Base-by-base conservation (phyloP, 2,329 filamentous ascomycete genomes). In the Dothistroma septosporum region DNA sequence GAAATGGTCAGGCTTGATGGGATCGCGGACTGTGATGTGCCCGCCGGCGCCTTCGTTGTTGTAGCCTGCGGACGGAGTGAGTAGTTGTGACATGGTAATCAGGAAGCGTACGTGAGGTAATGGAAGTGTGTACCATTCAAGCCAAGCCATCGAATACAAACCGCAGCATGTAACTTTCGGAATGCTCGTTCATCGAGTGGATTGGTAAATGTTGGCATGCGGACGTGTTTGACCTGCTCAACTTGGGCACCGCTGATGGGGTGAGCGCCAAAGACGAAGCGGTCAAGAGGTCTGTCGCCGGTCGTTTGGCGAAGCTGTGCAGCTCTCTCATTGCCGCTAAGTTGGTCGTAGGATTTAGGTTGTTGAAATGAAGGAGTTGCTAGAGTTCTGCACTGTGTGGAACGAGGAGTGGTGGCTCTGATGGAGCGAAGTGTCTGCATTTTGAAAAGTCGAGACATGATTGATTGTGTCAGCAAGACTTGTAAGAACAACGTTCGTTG, bases 1-100 rank as follows among this genome's bases (percentile, higher is more conserved):
- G 61, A 72, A 73, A 31, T 61, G 65, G 21, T 70, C 65, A 12
- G 72, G 70, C n/a, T 75, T 66, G n/a, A 75, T 69, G 0, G 75
- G 74, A 57, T 78, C 65, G 16, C 75, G 67, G 16, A 76, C 59
- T 32, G 68, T 73, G 58, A 78, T 76, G 61, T 78, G 76, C 2
- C 55, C 55, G 37, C 61, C 61, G 5, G 62, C 61, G 37, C 66
- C 64, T 53, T 68, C 66, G 49, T 64, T 66, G 57, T 61, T 61
- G 47, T 61, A 61, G 50, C 63, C 50, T 50, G 10, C 9, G 28
- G 10, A 11, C 46, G 16, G 1, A 37, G 41, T 44, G 16, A 44
- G 41, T 2, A 6, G 2, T 2, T 28, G 24, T 6, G 24, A 4
- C 11, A 37, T 8, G 9, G 35, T 4, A 37, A 37, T 37, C 16